Base-by-base conservation (phyloP, 192 early-diverging fungal genomes). In the Podila minutissima region DNA sequence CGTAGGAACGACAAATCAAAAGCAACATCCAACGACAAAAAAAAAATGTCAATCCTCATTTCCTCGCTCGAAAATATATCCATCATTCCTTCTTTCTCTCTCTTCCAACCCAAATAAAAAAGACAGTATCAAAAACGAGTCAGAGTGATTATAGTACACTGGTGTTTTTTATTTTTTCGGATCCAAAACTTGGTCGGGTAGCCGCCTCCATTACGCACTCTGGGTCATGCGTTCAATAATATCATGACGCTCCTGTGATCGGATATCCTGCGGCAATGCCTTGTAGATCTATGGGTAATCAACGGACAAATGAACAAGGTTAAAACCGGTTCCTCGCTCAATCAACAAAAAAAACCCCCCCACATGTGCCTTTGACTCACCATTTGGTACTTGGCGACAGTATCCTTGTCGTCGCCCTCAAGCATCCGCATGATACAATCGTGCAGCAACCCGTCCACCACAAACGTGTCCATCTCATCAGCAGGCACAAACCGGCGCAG, bases 351-450 rank as follows among this genome's bases (percentile, higher is more conserved):
- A n/a, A n/a, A n/a, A n/a, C n/a, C n/a, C n/a, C n/a, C n/a, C n/a
- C n/a, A n/a, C n/a, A 29, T 17, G 12, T 48, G 7, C 29, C 35
- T 24, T 2, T 4, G 5, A 2, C 63, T 33, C 69, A 81, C 77
- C 71, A 69, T 69, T 69, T 73, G 77, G 64, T 73, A 81, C 51
- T 81, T 81, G 62, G 64, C 55, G 12, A 73, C 62, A n/a, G 51
- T 81, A 58, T 81, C 67, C 49, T 73, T 81, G 24, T 73, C 77
- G 46, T 81, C 71, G 12, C 77, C 71, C 35, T 81, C 77, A 32
- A 81, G 33, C n/a, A 81, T 26, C n/a, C 77, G 51, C 13, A 81
- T 29, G 49, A 81, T 81, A 48, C 77, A 81, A 26, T 81, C 77
- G 48, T 81, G 77, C 55, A 81, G 33, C n/a, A 81, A 55, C 3